These are phyloP conservation scores for Metschnikowia peoriensis DNA, from an alignment of 805 yeast genomes.

Conservation along the genomic window DNA sequence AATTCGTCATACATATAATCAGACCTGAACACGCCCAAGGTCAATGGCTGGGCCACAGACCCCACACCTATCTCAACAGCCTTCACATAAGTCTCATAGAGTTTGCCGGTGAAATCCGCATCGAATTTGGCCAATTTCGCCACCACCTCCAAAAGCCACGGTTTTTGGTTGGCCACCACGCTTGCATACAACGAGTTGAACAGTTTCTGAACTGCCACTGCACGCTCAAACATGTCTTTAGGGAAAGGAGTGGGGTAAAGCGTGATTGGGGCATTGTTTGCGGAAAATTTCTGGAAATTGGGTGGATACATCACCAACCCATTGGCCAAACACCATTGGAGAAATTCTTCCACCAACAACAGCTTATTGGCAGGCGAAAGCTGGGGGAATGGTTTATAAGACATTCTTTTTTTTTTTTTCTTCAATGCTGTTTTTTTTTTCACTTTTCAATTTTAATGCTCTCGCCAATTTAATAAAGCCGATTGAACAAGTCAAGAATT, in stretches of 20 bases:
- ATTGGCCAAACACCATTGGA: conserved; percentile 76
- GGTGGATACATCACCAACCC: conserved; percentile 84
- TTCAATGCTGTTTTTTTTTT: too few species aligned
- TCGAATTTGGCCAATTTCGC: conserved; percentile 57
- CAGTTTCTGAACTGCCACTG: conserved; percentile 59
- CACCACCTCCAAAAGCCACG: conserved; percentile 63
- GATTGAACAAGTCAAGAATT: too few species aligned
- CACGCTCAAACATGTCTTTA: conserved; percentile 58
- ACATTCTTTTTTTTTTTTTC: conserved; percentile 2
- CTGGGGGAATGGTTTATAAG: conserved; percentile 33
- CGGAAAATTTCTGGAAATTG: conserved; percentile 41
- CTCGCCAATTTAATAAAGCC: background rate
- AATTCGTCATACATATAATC: conserved; percentile 71
- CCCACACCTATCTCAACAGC: conserved; percentile 46
- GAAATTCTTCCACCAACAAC: conserved; percentile 44
- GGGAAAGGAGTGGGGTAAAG: conserved; percentile 91
- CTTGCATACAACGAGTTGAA: conserved; percentile 76
- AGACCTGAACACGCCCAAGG: conserved; percentile 83
- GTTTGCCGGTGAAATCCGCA: conserved; percentile 75
- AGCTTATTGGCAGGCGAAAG: conserved; percentile 26
- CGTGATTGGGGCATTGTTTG: conserved; percentile 82
- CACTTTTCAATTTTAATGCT: background rate
- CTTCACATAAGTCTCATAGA: conserved; percentile 57
- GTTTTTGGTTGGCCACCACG: conserved; percentile 51
- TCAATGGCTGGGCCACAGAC: conserved; percentile 56